These are phyloP conservation scores for Pontederia paniculata DNA, from an alignment of 176 grass and related monocot species.

Conservation along the genomic window DNA sequence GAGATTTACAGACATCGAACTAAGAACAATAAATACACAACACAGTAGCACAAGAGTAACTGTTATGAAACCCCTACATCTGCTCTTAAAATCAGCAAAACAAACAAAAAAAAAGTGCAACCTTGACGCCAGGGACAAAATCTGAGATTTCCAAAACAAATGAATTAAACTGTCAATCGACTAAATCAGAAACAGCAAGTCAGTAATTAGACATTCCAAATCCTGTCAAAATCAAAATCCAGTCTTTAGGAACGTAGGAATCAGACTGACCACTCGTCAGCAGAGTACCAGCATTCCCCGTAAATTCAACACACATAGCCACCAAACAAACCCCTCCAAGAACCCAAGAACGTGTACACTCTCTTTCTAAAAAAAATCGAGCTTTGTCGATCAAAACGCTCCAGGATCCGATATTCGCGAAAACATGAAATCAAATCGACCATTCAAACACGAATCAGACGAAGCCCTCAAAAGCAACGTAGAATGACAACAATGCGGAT, in stretches of 20 bases:
- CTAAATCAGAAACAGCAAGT: no score
- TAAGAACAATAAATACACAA: neutral
- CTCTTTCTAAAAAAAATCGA: neutral
- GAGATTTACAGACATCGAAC: neutral
- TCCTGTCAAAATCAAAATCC: neutral
- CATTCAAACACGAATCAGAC: neutral
- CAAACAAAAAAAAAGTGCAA: neutral
- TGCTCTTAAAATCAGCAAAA: neutral
- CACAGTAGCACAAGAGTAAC: neutral
- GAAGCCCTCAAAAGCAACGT: neutral
- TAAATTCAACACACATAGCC: neutral
- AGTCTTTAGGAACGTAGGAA: neutral
- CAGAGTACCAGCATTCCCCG: neutral
- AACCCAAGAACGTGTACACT: neutral
- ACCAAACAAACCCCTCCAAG: neutral
- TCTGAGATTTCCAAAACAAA: no score
- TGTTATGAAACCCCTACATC: neutral
- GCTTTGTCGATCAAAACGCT: neutral
- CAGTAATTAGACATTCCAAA: no score
- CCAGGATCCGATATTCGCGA: neutral
- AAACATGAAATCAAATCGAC: neutral
- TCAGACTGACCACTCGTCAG: neutral
- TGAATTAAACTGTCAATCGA: no score
- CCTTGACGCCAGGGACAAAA: no score
- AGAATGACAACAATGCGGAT: neutral